A percentile compares a stretch with the other conserved stretches of the same genome.
Evolutionary conservation across 2,329 filamentous ascomycete genomes (phyloP).

Genomic region (Fusarium nurragi): DNA sequence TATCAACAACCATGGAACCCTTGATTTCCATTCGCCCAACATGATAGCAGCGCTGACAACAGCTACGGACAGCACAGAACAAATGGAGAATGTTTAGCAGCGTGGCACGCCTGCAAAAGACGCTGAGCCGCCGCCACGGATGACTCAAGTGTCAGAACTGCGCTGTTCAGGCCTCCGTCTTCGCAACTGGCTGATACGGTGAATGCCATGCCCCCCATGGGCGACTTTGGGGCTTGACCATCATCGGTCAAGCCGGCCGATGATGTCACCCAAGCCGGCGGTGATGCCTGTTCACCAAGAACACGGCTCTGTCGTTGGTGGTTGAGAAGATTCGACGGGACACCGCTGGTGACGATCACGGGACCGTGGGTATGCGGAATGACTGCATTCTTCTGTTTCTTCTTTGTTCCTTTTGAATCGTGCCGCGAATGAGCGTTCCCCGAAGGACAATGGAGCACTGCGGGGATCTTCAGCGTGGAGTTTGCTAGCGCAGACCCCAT

Average conservation of each 20-base stretch:
- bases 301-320: constrained; percentile 18
- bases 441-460: constrained; percentile 10
- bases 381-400: constrained; percentile 27
- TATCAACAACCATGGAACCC: constrained; percentile 20
- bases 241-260: constrained; percentile 28
- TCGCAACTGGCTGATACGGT: constrained; percentile 28
- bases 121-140: constrained; percentile 37
- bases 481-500: constrained; percentile 27
- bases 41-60: constrained; percentile 25
- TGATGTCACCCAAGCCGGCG: constrained; percentile 37
- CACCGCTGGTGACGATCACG: constrained; percentile 29
- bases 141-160: constrained; percentile 21
- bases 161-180: constrained; percentile 21
- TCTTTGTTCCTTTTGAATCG: constrained; percentile 4
- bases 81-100: constrained; percentile 27
- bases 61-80: constrained; percentile 26
- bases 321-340: constrained; percentile 15
- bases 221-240: not conserved
- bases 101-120: constrained; percentile 25
- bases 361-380: constrained; percentile 24
- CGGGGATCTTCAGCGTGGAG: constrained; percentile 30
- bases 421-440: constrained; percentile 17
- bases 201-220: constrained; percentile 16
- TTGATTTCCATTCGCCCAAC: constrained; percentile 17
- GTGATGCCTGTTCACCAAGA: constrained; percentile 25